A percentile compares a stretch with the other conserved stretches of the same genome.
Evolutionary conservation across 495 filamentous ascomycete species (phyloP).

Genomic region (Monascus purpureus): DNA sequence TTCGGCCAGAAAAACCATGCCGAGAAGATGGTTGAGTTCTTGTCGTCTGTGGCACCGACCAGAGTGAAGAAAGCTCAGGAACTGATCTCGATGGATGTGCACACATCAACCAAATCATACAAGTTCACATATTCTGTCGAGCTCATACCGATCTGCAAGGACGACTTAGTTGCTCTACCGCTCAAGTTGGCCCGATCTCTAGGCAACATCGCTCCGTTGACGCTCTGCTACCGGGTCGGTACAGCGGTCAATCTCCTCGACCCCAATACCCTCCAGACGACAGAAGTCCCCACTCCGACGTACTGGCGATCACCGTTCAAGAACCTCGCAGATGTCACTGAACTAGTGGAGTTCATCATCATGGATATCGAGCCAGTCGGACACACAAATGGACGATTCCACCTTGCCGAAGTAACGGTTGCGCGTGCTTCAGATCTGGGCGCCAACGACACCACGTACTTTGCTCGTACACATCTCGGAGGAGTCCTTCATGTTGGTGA

Average conservation of each 20-base stretch:
- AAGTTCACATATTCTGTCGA: slow-evolving; percentile 85
- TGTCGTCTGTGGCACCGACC: slow-evolving; percentile 66
- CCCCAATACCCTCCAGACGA: slow-evolving; percentile 76
- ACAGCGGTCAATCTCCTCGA: slow-evolving; percentile 83
- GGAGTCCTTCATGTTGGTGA: slow-evolving; percentile 79
- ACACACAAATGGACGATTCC: slow-evolving; percentile 61
- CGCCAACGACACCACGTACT: slow-evolving; percentile 71
- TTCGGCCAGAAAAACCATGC: slow-evolving; percentile 81
- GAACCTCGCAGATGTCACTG: slow-evolving; percentile 67
- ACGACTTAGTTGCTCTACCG: slow-evolving; percentile 87
- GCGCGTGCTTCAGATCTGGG: slow-evolving; percentile 84
- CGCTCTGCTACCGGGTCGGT: slow-evolving; percentile 78
- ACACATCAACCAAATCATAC: slow-evolving; percentile 77
- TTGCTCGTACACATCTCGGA: slow-evolving; percentile 80
- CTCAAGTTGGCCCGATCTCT: slow-evolving; percentile 70
- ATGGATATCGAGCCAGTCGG: slow-evolving; percentile 85
- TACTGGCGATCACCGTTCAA: slow-evolving; percentile 86
- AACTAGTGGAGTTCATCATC: slow-evolving; percentile 82
- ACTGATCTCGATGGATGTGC: slow-evolving; percentile 84
- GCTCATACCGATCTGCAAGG: slow-evolving; percentile 86
- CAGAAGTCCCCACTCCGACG: slow-evolving; percentile 62
- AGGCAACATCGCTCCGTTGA: slow-evolving; percentile 74
- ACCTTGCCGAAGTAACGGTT: slow-evolving; percentile 74
- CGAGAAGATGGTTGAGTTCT: slow-evolving; percentile 83
- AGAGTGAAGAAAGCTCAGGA: slow-evolving; percentile 76